Evolutionary conservation across 2,329 filamentous ascomycete species (phyloP).

Genomic region (Curvularia sp.): DNA sequence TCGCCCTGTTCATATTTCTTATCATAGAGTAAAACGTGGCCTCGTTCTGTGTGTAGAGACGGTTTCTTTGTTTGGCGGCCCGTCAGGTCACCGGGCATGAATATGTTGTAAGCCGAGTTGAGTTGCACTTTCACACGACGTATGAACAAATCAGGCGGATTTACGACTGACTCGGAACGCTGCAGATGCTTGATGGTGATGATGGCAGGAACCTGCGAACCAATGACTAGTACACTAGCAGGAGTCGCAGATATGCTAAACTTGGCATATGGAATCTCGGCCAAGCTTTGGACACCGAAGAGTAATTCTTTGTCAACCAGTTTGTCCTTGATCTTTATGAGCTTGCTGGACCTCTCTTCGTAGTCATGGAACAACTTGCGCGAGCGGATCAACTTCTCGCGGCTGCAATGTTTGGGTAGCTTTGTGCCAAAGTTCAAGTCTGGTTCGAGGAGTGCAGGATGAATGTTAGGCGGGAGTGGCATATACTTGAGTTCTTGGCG

Average conservation of each 20-base stretch:
- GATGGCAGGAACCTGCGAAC: constrained; percentile 22
- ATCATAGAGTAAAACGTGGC: constrained; percentile 26
- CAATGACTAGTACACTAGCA: constrained; percentile 30
- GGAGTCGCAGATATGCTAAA: constrained; percentile 35
- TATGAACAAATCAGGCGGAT: constrained; percentile 33
- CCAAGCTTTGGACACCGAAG: constrained; percentile 28
- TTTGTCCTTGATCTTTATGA: constrained; percentile 30
- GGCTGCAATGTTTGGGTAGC: constrained; percentile 27
- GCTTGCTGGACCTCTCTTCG: constrained; percentile 25
- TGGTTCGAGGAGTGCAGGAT: constrained; percentile 24
- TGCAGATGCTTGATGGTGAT: constrained; percentile 34
- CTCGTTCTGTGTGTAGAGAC: constrained; percentile 11
- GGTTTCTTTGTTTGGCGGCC: constrained; percentile 14
- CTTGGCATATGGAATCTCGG: constrained; percentile 30
- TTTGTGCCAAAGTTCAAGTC: constrained; percentile 22
- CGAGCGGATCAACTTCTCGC: constrained; percentile 32
- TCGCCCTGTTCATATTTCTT: constrained; percentile 24
- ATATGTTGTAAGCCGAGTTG: constrained; percentile 19
- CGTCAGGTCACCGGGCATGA: constrained; percentile 22
- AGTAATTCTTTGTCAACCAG: constrained; percentile 33
- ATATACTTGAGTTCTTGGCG: constrained; percentile 22
- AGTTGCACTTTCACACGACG: constrained; percentile 36
- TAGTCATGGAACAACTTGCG: constrained; percentile 33
- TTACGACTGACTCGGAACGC: constrained; percentile 32
- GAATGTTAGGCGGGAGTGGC: constrained; percentile 25